These are phyloP conservation scores for Calonectria multiphialidica DNA, from an alignment of 2,329 filamentous ascomycete species.

Conservation along the genomic window DNA sequence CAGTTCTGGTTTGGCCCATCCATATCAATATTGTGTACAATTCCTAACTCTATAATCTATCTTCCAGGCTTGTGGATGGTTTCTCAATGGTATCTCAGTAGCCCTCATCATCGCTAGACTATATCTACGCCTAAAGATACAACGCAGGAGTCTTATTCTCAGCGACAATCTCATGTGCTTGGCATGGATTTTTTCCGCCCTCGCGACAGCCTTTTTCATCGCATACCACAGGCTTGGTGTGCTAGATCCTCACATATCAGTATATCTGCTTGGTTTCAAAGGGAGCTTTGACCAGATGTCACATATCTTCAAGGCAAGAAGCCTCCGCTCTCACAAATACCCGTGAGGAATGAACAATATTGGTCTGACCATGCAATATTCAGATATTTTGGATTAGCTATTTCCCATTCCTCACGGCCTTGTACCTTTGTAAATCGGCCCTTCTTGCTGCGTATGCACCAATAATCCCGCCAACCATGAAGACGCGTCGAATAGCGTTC, in stretches of 20 bases:
- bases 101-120: neutral
- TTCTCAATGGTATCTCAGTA: neutral
- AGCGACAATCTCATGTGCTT: neutral
- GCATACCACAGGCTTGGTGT: neutral
- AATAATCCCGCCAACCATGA: neutral
- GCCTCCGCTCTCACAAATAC: too few species aligned
- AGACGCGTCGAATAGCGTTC: neutral
- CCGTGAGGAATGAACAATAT: neutral
- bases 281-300: neutral
- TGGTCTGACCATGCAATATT: neutral
- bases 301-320: neutral
- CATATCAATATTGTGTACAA: too few species aligned
- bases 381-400: neutral
- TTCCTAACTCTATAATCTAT: neutral
- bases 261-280: neutral
- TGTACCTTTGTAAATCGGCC: neutral
- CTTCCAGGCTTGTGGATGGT: neutral
- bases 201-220: neutral
- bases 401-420: neutral
- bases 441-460: neutral
- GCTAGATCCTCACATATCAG: neutral
- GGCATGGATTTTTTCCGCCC: neutral
- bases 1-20: neutral
- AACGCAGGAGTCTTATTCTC: neutral
- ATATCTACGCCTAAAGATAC: neutral